Percentiles rank a stretch among this genome's conserved stretches.
These are phyloP conservation scores for Trichophyton simii DNA, from an alignment of 2,329 filamentous ascomycete species.

Conservation along the genomic window DNA sequence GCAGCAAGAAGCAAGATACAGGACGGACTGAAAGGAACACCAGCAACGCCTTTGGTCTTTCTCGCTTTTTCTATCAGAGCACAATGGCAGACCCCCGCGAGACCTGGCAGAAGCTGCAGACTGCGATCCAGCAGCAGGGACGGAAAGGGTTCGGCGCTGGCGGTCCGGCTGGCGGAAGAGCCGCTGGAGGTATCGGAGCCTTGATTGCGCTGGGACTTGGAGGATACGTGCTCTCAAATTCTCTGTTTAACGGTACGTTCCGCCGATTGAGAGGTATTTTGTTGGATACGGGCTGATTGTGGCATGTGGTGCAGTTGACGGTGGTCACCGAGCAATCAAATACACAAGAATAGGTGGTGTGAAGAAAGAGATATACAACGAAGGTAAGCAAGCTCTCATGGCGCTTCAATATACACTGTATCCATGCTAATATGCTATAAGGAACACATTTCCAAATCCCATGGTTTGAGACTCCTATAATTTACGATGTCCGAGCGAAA, in stretches of 20 bases:
- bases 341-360: constrained; percentile 89
- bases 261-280: constrained; percentile 3
- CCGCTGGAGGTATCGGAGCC: constrained; percentile 42
- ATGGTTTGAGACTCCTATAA: constrained; percentile 93
- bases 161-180: constrained; percentile 41
- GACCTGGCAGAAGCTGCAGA: constrained; percentile 53
- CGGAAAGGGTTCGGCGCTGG: constrained; percentile 35
- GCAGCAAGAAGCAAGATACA: not conserved
- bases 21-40: not conserved
- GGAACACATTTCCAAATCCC: constrained; percentile 88
- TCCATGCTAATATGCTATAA: constrained; percentile 24
- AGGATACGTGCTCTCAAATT: constrained; percentile 38
- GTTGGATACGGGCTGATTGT: constrained; percentile 10
- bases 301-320: constrained; percentile 53
- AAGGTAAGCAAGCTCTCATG: constrained; percentile 49
- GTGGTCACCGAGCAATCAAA: constrained; percentile 97
- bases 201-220: constrained; percentile 41
- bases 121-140: constrained; percentile 44
- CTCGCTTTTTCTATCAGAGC: not conserved
- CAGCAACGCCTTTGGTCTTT: no score
- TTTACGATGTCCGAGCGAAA: constrained; percentile 96
- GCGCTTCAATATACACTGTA: not conserved
- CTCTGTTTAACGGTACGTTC: constrained; percentile 53
- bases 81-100: constrained; percentile 46
- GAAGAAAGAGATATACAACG: constrained; percentile 86